These are phyloP conservation scores for Puccinia polysora DNA, from an alignment of 1,284 basidiomycete species.

Conservation along the genomic window DNA sequence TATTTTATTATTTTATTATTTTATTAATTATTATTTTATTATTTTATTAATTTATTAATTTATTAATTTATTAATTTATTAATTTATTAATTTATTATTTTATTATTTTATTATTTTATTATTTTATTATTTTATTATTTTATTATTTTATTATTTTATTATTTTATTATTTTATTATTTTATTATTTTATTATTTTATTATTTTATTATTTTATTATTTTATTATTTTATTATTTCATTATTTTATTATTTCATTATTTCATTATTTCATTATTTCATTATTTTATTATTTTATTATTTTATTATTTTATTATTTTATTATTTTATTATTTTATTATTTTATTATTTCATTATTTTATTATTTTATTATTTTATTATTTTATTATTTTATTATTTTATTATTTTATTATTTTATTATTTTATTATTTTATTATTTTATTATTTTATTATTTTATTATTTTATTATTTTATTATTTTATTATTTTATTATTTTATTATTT, in stretches of 20 bases:
- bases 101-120: background rate
- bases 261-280: background rate
- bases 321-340: background rate
- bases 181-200: background rate
- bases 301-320: background rate
- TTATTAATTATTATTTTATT: too few relatives aligned
- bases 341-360: background rate
- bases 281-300: background rate
- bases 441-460: too few relatives aligned
- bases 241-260: background rate
- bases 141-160: background rate
- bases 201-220: background rate
- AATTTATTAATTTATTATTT: too few relatives aligned
- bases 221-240: constrained; percentile 1
- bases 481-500: too few relatives aligned
- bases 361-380: background rate
- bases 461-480: too few relatives aligned
- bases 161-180: background rate
- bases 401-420: background rate
- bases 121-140: background rate
- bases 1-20: too few relatives aligned
- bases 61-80: too few relatives aligned
- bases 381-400: background rate
- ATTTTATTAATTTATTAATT: too few relatives aligned
- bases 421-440: too few relatives aligned